A percentile compares a stretch with the other conserved stretches of the same genome.
These are phyloP conservation scores for Suhomyces sp. DNA, from an alignment of 805 yeast genomes.

Conservation along the genomic window DNA sequence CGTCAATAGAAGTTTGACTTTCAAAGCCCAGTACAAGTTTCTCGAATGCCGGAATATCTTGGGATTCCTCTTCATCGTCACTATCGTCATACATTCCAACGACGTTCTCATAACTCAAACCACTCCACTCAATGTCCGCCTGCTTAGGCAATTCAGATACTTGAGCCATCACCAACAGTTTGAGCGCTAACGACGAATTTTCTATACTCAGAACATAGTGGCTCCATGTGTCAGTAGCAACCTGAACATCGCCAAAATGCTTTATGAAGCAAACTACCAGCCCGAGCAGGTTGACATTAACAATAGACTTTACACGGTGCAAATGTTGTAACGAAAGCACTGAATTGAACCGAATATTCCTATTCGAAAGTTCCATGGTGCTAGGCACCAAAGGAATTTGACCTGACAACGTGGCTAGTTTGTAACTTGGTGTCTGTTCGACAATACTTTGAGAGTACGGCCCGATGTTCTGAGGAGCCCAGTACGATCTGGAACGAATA, in stretches of 20 bases:
- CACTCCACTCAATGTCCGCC: constrained; percentile 76
- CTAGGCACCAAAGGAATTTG: constrained; percentile 85
- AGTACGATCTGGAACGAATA: constrained; percentile 87
- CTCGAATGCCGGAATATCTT: not conserved
- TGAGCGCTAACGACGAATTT: constrained; percentile 13
- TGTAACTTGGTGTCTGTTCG: constrained; percentile 36
- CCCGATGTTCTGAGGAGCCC: constrained; percentile 99
- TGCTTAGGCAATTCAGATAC: constrained; percentile 59
- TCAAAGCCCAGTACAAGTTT: constrained; percentile 1
- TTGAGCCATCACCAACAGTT: constrained; percentile 48
- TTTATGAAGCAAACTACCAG: constrained; percentile 57
- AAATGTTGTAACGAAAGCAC: constrained; percentile 74
- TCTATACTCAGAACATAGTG: constrained; percentile 28
- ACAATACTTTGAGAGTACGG: constrained; percentile 88
- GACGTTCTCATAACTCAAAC: constrained; percentile 46
- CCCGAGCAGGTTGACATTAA: constrained; percentile 45
- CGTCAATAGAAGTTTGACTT: not conserved
- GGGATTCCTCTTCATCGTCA: constrained; percentile 18
- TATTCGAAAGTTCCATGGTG: constrained; percentile 49
- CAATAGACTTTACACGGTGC: constrained; percentile 55
- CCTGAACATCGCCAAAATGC: constrained; percentile 20
- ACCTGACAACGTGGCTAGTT: constrained; percentile 70
- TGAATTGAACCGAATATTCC: constrained; percentile 28
- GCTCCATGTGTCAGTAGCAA: constrained; percentile 45
- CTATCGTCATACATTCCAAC: constrained; percentile 38